Conservation (phyloP, 768 basidiomycete species). For the Suillus tomentosus region DNA sequence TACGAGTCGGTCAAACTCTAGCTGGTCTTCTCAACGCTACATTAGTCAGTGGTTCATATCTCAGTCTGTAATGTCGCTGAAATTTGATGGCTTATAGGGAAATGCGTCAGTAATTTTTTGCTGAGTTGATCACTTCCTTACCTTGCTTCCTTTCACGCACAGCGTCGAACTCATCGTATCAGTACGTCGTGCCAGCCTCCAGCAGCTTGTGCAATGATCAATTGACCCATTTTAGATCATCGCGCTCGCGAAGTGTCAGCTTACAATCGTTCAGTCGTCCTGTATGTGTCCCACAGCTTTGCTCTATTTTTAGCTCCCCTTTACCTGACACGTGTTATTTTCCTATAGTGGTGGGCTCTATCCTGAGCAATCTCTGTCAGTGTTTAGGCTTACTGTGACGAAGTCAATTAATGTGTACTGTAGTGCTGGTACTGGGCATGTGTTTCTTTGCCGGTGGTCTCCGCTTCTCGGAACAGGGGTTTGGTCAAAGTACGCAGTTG, state of each 20-base stretch:
- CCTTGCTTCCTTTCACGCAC: neutral
- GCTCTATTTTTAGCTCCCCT: neutral
- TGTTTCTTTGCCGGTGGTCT: slow-evolving; percentile 84
- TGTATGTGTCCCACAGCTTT: slow-evolving; percentile 39
- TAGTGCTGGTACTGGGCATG: slow-evolving; percentile 85
- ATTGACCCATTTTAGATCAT: slow-evolving; percentile 56
- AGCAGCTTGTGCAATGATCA: neutral
- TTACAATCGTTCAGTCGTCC: slow-evolving; percentile 79
- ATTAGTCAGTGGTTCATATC: slow-evolving; percentile 47
- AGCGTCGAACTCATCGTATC: slow-evolving; percentile 70
- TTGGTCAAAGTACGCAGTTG: slow-evolving; percentile 59
- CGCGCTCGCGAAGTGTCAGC: slow-evolving; percentile 77
- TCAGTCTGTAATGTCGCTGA: neutral
- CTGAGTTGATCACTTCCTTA: neutral
- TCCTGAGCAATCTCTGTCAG: slow-evolving; percentile 74
- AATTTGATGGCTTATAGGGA: slow-evolving; percentile 21
- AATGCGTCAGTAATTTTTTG: slow-evolving; percentile 28
- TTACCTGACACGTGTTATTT: slow-evolving; percentile 4
- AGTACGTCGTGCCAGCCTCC: slow-evolving; percentile 41
- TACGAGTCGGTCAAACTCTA: slow-evolving; percentile 81
- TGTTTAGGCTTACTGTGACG: slow-evolving; percentile 3
- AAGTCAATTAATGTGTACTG: slow-evolving; percentile 1
- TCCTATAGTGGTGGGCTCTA: slow-evolving; percentile 71
- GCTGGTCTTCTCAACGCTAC: slow-evolving; percentile 88
- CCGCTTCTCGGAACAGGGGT: slow-evolving; percentile 79